Conservation (phyloP, 352 stramenopile species). For the Phytophthora boehmeriae region DNA sequence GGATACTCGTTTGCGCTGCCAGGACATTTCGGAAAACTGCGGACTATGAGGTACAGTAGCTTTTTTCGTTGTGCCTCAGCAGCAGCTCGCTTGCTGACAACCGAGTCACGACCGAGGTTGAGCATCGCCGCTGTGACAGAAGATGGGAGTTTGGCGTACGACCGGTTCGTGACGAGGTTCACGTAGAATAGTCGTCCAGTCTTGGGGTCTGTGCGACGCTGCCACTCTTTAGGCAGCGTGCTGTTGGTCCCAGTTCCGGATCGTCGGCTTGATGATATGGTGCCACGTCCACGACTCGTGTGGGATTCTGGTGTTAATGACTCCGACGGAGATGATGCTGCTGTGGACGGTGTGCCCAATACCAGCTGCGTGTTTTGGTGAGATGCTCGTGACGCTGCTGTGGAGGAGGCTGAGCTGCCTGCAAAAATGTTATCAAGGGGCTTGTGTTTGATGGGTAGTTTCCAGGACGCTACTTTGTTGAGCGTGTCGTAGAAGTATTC, state of each 20-base stretch:
- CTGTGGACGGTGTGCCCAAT: constrained; percentile 33
- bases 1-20: constrained; percentile 66
- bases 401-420: constrained; percentile 24
- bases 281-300: constrained; percentile 19
- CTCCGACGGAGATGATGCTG: constrained; percentile 33
- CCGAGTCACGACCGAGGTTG: constrained; percentile 42
- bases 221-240: constrained; percentile 80
- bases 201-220: constrained; percentile 75
- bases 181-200: constrained; percentile 83
- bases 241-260: constrained; percentile 27
- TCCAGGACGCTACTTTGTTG: constrained; percentile 79
- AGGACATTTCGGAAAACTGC: constrained; percentile 86
- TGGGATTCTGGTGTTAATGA: constrained; percentile 48
- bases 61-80: constrained; percentile 45
- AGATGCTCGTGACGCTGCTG: constrained; percentile 15
- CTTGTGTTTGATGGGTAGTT: constrained; percentile 58
- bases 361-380: constrained; percentile 22
- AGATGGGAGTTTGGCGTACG: constrained; percentile 79
- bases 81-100: constrained; percentile 32
- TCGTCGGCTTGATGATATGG: constrained; percentile 39
- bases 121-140: constrained; percentile 74
- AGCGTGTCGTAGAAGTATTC: constrained; percentile 81
- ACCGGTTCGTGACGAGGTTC: constrained; percentile 85
- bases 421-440: constrained; percentile 63
- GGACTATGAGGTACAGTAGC: constrained; percentile 70